A percentile compares a stretch with the other conserved stretches of the same genome.
phyloP scores from a whole-genome alignment of 345 rosid species.

The Citrus cavaleriei region DNA sequence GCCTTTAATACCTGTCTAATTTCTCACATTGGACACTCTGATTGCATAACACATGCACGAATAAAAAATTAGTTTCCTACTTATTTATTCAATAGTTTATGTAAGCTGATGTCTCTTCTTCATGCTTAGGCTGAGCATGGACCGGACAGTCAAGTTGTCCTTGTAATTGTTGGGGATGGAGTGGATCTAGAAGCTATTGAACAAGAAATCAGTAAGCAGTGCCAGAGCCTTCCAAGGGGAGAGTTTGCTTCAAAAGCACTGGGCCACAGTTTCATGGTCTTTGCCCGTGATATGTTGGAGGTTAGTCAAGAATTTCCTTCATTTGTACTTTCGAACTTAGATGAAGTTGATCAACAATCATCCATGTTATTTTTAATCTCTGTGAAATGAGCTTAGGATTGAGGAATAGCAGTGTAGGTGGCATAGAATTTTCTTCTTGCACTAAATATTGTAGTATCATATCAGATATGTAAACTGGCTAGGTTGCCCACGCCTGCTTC shows the following conservation, averaged over 20 bases:
- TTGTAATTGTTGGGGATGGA: constrained; percentile 76
- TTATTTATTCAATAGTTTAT: neutral
- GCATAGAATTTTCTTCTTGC: neutral
- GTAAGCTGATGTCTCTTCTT: neutral
- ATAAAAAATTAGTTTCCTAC: neutral
- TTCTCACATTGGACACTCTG: neutral
- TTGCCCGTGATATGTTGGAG: constrained; percentile 83
- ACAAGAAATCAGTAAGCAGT: constrained; percentile 74
- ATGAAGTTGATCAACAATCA: neutral
- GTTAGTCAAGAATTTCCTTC: constrained; percentile 30
- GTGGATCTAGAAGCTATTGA: constrained; percentile 68
- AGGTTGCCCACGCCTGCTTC: too few species aligned
- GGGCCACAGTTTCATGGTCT: constrained; percentile 75
- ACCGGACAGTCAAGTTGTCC: constrained; percentile 96
- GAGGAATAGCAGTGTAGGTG: neutral
- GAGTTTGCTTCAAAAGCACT: constrained; percentile 80
- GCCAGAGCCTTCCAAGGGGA: constrained; percentile 74
- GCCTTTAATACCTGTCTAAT: neutral
- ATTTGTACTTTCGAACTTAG: neutral
- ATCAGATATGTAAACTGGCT: too few species aligned
- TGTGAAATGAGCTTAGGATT: neutral
- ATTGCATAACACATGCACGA: neutral
- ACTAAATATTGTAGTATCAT: neutral
- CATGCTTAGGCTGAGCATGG: constrained; percentile 88
- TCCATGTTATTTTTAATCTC: neutral